Evolutionary conservation across 2,329 filamentous ascomycete genomes (phyloP), one percentile per base, ranked within the genome.

Genomic region (Geosmithia putterillii): DNA sequence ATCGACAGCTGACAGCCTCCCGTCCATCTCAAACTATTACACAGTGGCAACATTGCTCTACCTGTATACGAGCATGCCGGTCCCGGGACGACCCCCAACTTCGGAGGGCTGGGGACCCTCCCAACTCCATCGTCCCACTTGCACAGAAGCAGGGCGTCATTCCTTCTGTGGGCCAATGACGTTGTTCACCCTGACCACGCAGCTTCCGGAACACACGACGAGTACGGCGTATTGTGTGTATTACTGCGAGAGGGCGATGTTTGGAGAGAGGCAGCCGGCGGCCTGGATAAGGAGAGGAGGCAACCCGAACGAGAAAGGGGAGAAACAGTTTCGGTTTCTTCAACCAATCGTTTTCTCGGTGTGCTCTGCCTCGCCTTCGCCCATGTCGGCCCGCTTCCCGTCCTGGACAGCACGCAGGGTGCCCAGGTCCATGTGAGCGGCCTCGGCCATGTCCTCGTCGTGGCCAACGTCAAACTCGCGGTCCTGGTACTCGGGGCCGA

Each of bases 401-500:
- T 32, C 28, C 28, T 32, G 28, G 28, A 12, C 28, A 3, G 28
- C 28, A 32, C 28, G 28, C 28, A 32, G 28, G 10, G 28, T 32
- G 10, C 28, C 28, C 28, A 32, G 28, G 28, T 32, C 28, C 28
- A 32, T 32, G 28, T 32, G 28, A 32, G 28, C 28, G 15, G 28
- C 28, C 28, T 32, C 28, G 28, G 28, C 28, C 28, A 32, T 32
- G 28, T 32, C 28, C 28, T 32, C 28, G 28, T 32, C 28, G 28
- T 32, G 28, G 3, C 51, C 61, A 1, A 71, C 63, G 43, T 74
- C 71, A 50, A 76, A 74, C 49, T 64, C 70, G 49, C 68, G 63
- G 28, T 63, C 57, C 43, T 75, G 53, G 45, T 73, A 65, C 60
- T 77, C 73, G 1, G 73, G 73, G 0, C 83, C 83, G 3, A 85